Conservation (phyloP, 2,329 filamentous ascomycete genomes). For the Penicillium hordei region DNA sequence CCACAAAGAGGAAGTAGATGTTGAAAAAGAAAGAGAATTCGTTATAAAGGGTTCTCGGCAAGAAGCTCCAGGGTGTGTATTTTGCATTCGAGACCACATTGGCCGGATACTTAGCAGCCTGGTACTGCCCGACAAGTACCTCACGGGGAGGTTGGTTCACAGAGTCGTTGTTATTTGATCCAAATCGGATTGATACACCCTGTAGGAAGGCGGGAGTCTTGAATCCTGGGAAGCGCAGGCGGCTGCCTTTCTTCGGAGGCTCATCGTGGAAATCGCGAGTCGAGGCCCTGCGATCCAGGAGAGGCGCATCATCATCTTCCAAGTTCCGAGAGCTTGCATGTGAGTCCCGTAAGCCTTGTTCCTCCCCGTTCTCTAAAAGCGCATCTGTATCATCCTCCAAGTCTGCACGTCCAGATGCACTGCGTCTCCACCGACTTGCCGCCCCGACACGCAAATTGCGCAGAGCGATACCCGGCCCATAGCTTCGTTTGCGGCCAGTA, state of each 20-base stretch:
- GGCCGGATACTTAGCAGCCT: conserved; percentile 75
- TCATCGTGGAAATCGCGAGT: conserved; percentile 35
- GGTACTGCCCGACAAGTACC: conserved; percentile 71
- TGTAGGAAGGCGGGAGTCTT: conserved; percentile 47
- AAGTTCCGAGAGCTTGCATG: conserved; percentile 56
- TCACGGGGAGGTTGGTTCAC: conserved; percentile 62
- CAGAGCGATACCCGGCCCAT: conserved; percentile 45
- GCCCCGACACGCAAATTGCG: conserved; percentile 54
- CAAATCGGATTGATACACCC: conserved; percentile 19
- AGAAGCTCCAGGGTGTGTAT: conserved; percentile 91
- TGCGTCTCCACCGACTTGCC: conserved; percentile 44
- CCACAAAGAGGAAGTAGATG: conserved; percentile 96
- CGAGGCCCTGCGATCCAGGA: conserved; percentile 54
- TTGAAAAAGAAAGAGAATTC: conserved; percentile 99
- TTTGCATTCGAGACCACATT: conserved; percentile 97
- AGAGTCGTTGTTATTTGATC: conserved; percentile 44
- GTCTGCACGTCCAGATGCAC: conserved; percentile 34
- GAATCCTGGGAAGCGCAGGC: conserved; percentile 67
- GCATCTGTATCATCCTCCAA: conserved; percentile 65
- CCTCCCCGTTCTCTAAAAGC: conserved; percentile 64
- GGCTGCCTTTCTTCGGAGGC: conserved; percentile 52
- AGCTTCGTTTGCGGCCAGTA: conserved; percentile 25
- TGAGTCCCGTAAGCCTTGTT: conserved; percentile 56
- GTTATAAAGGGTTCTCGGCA: conserved; percentile 93
- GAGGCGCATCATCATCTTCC: conserved; percentile 71